Evolutionary conservation across 164 flowering plant genomes (phyloP).

Genomic region (Liquidambar formosana): DNA sequence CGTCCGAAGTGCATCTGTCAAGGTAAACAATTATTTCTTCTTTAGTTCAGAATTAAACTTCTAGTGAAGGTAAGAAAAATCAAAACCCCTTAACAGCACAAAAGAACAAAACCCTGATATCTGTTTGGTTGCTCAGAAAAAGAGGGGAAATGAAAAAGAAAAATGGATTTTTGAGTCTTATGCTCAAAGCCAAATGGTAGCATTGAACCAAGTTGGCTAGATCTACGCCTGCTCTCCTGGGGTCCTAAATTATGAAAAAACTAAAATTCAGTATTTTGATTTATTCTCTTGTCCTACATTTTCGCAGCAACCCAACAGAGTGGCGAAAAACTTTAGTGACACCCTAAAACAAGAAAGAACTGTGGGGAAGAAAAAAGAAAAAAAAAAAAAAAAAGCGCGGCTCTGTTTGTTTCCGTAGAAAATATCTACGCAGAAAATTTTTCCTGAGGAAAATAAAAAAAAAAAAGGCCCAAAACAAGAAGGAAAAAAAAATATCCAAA

Average conservation of each 20-base stretch:
- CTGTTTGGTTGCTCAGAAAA: background rate
- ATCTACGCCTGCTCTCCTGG: background rate
- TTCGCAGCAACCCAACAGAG: background rate
- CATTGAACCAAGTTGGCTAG: background rate
- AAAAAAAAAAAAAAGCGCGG: background rate
- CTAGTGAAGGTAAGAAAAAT: background rate
- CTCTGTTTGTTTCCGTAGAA: background rate
- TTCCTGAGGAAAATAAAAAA: background rate
- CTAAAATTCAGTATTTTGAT: background rate
- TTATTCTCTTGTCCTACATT: background rate
- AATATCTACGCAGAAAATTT: background rate
- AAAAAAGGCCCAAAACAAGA: background rate
- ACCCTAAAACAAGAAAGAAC: background rate
- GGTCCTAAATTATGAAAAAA: background rate
- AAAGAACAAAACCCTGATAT: background rate
- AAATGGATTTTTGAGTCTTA: no score
- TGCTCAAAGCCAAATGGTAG: background rate
- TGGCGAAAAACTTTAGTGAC: background rate
- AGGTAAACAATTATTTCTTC: background rate
- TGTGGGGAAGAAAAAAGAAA: background rate
- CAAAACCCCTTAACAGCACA: background rate
- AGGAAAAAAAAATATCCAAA: background rate
- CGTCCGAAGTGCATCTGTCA: constrained; percentile 67
- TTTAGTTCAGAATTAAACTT: background rate
- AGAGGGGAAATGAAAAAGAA: background rate